Percentiles rank a stretch among this genome's conserved stretches.
These are phyloP conservation scores for Elaeis guineensis DNA, from an alignment of 176 grass and related monocot genomes.

Conservation along the genomic window DNA sequence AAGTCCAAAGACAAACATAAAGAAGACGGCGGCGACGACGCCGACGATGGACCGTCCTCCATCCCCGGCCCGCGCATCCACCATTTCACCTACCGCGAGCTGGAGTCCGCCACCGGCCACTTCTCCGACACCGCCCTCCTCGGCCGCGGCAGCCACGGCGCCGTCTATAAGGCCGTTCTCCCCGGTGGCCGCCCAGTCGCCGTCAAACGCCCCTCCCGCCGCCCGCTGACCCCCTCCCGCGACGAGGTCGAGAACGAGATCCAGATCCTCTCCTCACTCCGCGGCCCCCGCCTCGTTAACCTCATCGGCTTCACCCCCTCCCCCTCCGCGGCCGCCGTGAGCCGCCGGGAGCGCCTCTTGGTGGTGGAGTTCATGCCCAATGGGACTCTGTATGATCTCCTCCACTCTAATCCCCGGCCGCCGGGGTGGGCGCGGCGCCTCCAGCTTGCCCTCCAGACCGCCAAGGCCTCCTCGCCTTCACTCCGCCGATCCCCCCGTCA, in stretches of 20 bases:
- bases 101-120: constrained; percentile 66
- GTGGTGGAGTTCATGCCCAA: constrained; percentile 99
- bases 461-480: constrained; percentile 73
- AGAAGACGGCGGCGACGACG: neutral
- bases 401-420: constrained; percentile 57
- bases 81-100: constrained; percentile 70
- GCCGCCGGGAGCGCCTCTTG: constrained; percentile 21
- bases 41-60: neutral
- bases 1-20: neutral
- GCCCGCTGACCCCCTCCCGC: constrained; percentile 17
- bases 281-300: constrained; percentile 75
- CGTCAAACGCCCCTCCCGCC: constrained; percentile 86
- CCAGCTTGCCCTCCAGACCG: constrained; percentile 75
- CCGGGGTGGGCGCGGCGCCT: constrained; percentile 69
- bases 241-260: constrained; percentile 99
- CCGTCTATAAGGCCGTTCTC: constrained; percentile 88
- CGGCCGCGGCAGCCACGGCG: constrained; percentile 86
- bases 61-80: constrained; percentile 16
- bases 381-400: constrained; percentile 86
- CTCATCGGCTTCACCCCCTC: constrained; percentile 72
- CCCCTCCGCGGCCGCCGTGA: neutral
- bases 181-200: constrained; percentile 63
- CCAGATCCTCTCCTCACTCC: constrained; percentile 68
- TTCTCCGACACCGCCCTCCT: constrained; percentile 69
- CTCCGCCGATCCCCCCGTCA: constrained; percentile 58